phyloP scores from a whole-genome alignment of 1,284 basidiomycete species.

The Leucoagaricus sp. region DNA sequence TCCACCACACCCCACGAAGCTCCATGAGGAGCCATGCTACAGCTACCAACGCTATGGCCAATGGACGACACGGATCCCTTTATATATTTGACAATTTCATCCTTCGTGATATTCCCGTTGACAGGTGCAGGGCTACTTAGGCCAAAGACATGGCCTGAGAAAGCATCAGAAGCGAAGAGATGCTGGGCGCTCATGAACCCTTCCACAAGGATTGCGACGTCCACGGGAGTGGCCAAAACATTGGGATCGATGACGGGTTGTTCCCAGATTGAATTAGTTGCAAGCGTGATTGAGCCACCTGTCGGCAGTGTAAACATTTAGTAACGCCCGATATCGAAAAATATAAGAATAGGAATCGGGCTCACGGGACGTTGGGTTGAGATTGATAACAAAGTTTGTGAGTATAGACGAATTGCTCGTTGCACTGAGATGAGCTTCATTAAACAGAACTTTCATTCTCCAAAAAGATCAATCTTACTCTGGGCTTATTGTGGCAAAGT shows the following conservation, averaged over 20 bases:
- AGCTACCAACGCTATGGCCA: neutral
- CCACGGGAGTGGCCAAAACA: neutral
- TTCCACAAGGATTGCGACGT: neutral
- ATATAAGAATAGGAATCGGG: neutral
- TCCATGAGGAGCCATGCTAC: constrained; percentile 1
- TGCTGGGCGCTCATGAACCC: neutral
- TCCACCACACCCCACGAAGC: neutral
- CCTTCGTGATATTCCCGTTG: neutral
- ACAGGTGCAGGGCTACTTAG: neutral
- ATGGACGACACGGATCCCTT: neutral
- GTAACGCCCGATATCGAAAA: neutral
- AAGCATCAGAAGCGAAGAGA: neutral
- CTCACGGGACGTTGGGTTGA: neutral
- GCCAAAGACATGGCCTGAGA: neutral
- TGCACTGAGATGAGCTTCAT: neutral
- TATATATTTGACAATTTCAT: neutral
- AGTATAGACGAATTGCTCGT: neutral
- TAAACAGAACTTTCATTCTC: neutral
- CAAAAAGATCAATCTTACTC: no score
- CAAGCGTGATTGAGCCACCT: constrained; percentile 15
- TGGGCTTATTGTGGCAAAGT: neutral
- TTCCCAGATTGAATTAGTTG: neutral
- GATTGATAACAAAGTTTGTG: neutral
- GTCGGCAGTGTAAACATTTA: neutral
- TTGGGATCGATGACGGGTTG: constrained; percentile 5